Conservation (phyloP, 169 alveolate genomes). For the Cryptosporidium ubiquitum region DNA sequence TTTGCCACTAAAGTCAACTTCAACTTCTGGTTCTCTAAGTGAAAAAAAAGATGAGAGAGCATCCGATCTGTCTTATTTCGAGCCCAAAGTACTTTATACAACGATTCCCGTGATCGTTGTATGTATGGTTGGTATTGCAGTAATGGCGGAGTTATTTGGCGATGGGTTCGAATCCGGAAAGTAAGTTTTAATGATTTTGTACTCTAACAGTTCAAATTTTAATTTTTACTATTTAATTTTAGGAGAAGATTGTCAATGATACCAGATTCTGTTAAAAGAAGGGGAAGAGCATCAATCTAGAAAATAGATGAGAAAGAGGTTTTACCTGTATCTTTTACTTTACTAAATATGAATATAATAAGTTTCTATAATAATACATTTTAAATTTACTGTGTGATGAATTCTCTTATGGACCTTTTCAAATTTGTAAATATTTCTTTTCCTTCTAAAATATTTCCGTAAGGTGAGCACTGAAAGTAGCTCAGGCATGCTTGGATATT, state of each 20-base stretch:
- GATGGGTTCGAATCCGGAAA: slow-evolving; percentile 65
- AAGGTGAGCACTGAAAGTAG: slow-evolving; percentile 64
- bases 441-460: slow-evolving; percentile 39
- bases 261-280: slow-evolving; percentile 67
- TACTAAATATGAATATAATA: background rate
- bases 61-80: slow-evolving; percentile 44
- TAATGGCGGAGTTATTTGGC: slow-evolving; percentile 56
- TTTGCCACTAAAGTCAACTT: slow-evolving; percentile 3
- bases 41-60: slow-evolving; percentile 8
- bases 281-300: slow-evolving; percentile 73
- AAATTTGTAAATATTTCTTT: background rate
- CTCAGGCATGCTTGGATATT: slow-evolving; percentile 41
- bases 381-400: slow-evolving; percentile 26
- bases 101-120: slow-evolving; percentile 43
- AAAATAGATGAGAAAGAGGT: background rate
- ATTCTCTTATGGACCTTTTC: slow-evolving; percentile 25
- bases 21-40: background rate
- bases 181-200: slow-evolving; percentile 25
- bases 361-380: background rate
- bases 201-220: background rate
- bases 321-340: background rate
- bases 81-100: slow-evolving; percentile 60
- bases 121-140: slow-evolving; percentile 64
- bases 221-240: slow-evolving; percentile 1
- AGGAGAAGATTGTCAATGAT: slow-evolving; percentile 56